Percentiles rank a stretch among this genome's conserved stretches.
phyloP scores from a whole-genome alignment of 2,329 filamentous ascomycete genomes.

The Alternaria dauci region DNA sequence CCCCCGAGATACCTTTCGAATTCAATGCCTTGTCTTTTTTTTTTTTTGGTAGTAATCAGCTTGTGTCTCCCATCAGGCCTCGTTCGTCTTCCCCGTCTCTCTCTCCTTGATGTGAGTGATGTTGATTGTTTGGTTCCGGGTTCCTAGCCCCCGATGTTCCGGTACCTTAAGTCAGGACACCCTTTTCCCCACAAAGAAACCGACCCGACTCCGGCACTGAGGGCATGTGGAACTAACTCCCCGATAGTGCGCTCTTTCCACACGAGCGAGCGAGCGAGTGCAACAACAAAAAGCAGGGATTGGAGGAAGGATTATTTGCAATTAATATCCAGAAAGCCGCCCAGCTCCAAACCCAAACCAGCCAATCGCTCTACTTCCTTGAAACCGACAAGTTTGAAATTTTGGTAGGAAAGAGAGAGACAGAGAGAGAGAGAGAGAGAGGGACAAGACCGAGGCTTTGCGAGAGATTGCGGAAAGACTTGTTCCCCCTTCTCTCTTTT shows the following conservation, averaged over 20 bases:
- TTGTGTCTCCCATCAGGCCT: rapidly evolving
- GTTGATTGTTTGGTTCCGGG: not conserved
- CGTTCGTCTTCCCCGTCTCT: not conserved
- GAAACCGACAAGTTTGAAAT: not conserved
- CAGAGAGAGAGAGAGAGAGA: not conserved
- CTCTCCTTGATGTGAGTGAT: slow-evolving; percentile 1
- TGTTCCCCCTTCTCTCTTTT: no score
- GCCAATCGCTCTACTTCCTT: slow-evolving; percentile 13
- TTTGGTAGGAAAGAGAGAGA: not conserved
- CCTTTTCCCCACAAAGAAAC: slow-evolving; percentile 24
- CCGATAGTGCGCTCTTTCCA: slow-evolving; percentile 2
- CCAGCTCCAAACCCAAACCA: not conserved
- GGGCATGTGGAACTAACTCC: slow-evolving; percentile 7
- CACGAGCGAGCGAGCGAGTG: not conserved
- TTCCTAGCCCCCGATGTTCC: not conserved
- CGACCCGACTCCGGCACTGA: slow-evolving; percentile 21
- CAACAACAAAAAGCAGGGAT: not conserved
- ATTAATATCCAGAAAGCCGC: not conserved
- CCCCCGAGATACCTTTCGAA: slow-evolving; percentile 28
- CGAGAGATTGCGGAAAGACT: not conserved
- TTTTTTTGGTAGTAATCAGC: not conserved
- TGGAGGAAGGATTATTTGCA: not conserved
- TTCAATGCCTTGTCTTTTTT: slow-evolving; percentile 17
- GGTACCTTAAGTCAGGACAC: slow-evolving; percentile 3
- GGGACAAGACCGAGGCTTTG: no score